A percentile compares a stretch with the other conserved stretches of the same genome.
Evolutionary conservation across 176 grass and related monocot genomes (phyloP).

Genomic region (Dendrocalamus sinicus): DNA sequence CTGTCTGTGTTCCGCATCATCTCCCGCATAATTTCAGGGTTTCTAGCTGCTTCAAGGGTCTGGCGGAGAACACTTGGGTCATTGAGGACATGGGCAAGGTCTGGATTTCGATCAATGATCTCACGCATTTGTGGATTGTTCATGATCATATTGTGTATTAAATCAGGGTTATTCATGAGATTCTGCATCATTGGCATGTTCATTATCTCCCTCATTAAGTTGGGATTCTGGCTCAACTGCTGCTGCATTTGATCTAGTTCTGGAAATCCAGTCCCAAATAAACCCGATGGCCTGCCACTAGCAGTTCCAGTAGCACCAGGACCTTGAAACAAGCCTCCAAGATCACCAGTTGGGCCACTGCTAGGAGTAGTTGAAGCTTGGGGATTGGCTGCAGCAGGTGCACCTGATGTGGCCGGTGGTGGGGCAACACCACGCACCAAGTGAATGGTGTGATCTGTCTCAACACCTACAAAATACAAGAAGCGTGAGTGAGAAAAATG

Average conservation of each 20-base stretch:
- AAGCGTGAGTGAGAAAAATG: slow-evolving; percentile 31
- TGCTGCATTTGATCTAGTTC: slow-evolving; percentile 92
- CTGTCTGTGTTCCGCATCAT: slow-evolving; percentile 99
- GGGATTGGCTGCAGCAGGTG: slow-evolving; percentile 59
- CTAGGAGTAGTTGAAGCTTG: slow-evolving; percentile 59
- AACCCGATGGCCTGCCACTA: slow-evolving; percentile 43
- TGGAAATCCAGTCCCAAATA: slow-evolving; percentile 67
- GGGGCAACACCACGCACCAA: slow-evolving; percentile 79
- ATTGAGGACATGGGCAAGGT: slow-evolving; percentile 97
- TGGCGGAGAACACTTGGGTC: slow-evolving; percentile 89
- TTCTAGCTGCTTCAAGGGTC: slow-evolving; percentile 92
- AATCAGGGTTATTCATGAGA: slow-evolving; percentile 93
- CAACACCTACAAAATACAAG: slow-evolving; percentile 70
- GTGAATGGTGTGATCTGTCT: slow-evolving; percentile 95
- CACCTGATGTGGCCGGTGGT: slow-evolving; percentile 47
- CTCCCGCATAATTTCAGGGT: slow-evolving; percentile 98
- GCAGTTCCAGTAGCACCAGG: slow-evolving; percentile 62
- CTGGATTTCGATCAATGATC: slow-evolving; percentile 92
- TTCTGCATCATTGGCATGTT: slow-evolving; percentile 92
- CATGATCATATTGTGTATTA: slow-evolving; percentile 96
- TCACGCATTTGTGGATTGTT: slow-evolving; percentile 98
- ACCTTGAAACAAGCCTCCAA: slow-evolving; percentile 64
- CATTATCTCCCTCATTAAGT: slow-evolving; percentile 97
- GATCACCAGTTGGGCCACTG: slow-evolving; percentile 48
- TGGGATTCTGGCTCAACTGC: slow-evolving; percentile 94